These are phyloP conservation scores for Russula griseocarnosa DNA, from an alignment of 768 basidiomycete species.

Conservation along the genomic window DNA sequence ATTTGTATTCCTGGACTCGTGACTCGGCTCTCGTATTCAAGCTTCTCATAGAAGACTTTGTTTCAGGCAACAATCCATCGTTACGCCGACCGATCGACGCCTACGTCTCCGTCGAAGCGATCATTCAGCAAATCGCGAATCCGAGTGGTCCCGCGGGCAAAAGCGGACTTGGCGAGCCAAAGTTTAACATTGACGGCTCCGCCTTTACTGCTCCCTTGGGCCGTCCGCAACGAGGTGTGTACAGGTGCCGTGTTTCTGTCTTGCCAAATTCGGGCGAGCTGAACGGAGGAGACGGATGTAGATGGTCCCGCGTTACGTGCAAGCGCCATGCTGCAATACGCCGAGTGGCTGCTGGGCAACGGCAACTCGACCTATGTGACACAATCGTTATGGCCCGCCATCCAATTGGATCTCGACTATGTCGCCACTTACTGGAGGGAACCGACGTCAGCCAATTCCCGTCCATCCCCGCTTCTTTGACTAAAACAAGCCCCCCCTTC, in stretches of 20 bases:
- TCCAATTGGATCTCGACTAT: neutral
- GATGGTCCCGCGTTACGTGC: neutral
- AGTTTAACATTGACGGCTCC: neutral
- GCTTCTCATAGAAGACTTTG: too few species aligned
- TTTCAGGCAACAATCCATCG: neutral
- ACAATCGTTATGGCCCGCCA: too few species aligned
- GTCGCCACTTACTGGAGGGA: neutral
- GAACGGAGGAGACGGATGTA: too few species aligned
- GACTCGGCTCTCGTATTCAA: neutral
- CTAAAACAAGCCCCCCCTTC: neutral
- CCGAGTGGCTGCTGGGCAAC: neutral
- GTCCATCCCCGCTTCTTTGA: neutral
- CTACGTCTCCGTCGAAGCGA: neutral
- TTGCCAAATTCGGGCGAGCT: neutral
- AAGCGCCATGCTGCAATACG: neutral
- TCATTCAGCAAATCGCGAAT: neutral
- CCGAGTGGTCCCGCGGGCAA: neutral
- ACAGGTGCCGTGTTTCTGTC: neutral
- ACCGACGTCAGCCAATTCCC: neutral
- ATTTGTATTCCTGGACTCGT: neutral
- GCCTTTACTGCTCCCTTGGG: neutral
- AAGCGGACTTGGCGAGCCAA: conserved; percentile 1
- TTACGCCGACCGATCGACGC: neutral
- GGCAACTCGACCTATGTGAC: neutral
- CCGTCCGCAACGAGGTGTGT: neutral